Conservation (phyloP, 2,329 filamentous ascomycete genomes). For the Bipolaris zeicola region DNA sequence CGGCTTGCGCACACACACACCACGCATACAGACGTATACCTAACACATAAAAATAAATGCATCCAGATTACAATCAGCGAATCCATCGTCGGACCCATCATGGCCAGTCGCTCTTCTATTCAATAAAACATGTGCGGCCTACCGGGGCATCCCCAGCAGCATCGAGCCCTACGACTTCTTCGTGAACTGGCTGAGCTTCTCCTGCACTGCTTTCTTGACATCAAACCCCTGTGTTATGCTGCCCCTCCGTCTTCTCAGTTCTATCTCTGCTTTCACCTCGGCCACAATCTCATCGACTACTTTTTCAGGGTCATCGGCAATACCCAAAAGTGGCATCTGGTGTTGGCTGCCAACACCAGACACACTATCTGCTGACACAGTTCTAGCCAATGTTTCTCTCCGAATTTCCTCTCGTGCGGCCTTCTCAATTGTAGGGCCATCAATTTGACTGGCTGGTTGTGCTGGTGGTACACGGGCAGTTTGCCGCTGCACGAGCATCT, state of each 20-base stretch:
- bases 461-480: conserved; percentile 24
- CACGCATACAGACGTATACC: too few species aligned
- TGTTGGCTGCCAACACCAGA: conserved; percentile 46
- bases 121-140: background rate
- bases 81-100: too few species aligned
- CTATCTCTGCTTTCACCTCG: conserved; percentile 76
- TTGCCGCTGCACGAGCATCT: conserved; percentile 47
- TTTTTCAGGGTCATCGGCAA: conserved; percentile 75
- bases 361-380: conserved; percentile 59
- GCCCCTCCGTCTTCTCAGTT: conserved; percentile 59
- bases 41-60: too few species aligned
- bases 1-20: too few species aligned
- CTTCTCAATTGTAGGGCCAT: conserved; percentile 35
- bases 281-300: conserved; percentile 79
- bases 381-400: conserved; percentile 52
- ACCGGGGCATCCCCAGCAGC: background rate
- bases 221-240: conserved; percentile 45
- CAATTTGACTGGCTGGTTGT: conserved; percentile 28
- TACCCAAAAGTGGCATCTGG: conserved; percentile 71
- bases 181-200: conserved; percentile 45
- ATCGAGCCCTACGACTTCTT: conserved; percentile 19
- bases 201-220: conserved; percentile 43
- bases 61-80: too few species aligned
- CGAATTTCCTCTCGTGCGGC: conserved; percentile 44
- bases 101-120: background rate